These are phyloP conservation scores for Durio zibethinus DNA, from an alignment of 345 rosid species.

Conservation along the genomic window DNA sequence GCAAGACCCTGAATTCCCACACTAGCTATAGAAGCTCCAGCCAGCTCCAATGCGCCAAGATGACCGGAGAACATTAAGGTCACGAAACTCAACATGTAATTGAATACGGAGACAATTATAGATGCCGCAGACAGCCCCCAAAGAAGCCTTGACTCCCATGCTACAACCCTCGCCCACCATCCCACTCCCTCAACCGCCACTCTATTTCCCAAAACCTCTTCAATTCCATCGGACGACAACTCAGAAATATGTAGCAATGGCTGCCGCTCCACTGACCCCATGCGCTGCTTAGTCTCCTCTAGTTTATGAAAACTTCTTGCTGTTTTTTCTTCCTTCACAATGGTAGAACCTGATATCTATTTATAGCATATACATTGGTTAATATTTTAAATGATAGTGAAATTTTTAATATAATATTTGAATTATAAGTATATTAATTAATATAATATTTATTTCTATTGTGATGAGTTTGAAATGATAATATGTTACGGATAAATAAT, in stretches of 20 bases:
- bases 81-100: conserved; percentile 81
- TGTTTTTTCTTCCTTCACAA: neutral
- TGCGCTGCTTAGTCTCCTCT: too few relatives aligned
- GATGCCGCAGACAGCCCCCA: conserved; percentile 82
- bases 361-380: too few relatives aligned
- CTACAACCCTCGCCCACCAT: conserved; percentile 66
- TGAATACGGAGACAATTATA: conserved; percentile 59
- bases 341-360: too few relatives aligned
- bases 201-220: conserved; percentile 49
- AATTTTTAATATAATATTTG: too few relatives aligned
- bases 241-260: conserved; percentile 48
- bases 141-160: conserved; percentile 79
- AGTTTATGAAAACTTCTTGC: conserved; percentile 28
- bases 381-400: too few relatives aligned
- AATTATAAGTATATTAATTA: too few relatives aligned
- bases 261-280: conserved; percentile 21
- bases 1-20: conserved; percentile 96
- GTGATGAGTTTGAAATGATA: too few relatives aligned
- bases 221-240: conserved; percentile 53
- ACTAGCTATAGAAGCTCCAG: conserved; percentile 85
- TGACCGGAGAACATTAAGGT: conserved; percentile 77
- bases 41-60: conserved; percentile 68
- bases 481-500: too few relatives aligned
- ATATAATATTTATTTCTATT: too few relatives aligned
- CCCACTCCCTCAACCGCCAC: conserved; percentile 24